Evolutionary conservation across 139 green algal species (phyloP), one percentile per base, ranked within the genome.

Genomic region (Chlorella sp.): DNA sequence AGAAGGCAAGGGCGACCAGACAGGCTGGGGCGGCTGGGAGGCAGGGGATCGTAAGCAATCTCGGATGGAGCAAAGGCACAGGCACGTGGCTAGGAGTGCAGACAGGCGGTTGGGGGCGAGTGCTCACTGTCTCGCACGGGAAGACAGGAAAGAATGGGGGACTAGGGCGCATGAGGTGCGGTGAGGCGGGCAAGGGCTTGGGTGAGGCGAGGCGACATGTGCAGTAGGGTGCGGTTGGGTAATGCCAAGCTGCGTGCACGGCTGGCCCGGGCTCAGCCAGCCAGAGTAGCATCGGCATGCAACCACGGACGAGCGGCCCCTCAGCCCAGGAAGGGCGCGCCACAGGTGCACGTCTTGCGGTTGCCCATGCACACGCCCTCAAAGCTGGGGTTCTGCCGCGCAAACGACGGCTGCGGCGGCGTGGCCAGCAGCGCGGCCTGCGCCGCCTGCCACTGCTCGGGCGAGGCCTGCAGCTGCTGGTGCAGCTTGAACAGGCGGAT

Each of bases 291-390:
- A n/a, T n/a, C n/a, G n/a, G n/a, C n/a, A n/a, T n/a, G n/a, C n/a
- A n/a, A n/a, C n/a, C n/a, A n/a, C n/a, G n/a, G n/a, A n/a, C n/a
- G n/a, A n/a, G n/a, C n/a, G n/a, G n/a, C n/a, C n/a, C 51, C n/a
- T 90, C 82, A 95, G 17, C 84, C 85, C 56, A 98, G 94, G 68
- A 98, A 98, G 14, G 95, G 87, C 3, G 92, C 95, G 0, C 93
- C 94, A 85, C 96, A 98, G 4, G 83, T 90, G 84, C 96, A 98
- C 11, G 87, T 95, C 62, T 90, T 95, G 13, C 94, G 85, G 87
- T 98, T 98, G 73, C 96, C 96, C 95, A 98, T 98, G 90, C 96
- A 99, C 34, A 97, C 93, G 0, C 95, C 95, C 58, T 99, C 96
- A 84, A 91, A 98, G 0, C 67, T 85, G 6, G 94, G 93, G 84